Conservation (phyloP, 768 basidiomycete species). For the Butyriboletus loyo region DNA sequence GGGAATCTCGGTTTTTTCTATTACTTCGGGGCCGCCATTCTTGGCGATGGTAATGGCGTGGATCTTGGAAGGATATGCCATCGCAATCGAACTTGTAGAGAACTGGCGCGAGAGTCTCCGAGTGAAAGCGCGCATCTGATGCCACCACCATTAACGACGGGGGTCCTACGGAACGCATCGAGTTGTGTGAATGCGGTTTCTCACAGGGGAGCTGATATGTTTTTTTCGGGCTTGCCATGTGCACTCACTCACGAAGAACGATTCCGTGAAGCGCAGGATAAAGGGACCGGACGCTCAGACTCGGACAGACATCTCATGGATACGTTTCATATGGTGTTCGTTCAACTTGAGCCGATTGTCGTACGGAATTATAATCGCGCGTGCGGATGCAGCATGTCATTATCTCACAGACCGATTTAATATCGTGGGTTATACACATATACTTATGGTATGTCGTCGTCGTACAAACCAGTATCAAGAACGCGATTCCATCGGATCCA, state of each 20-base stretch:
- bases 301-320: too few species aligned
- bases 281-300: too few species aligned
- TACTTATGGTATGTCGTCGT: too few species aligned
- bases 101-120: constrained; percentile 30
- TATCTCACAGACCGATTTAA: too few species aligned
- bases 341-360: too few species aligned
- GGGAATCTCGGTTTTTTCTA: constrained; percentile 63
- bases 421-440: too few species aligned
- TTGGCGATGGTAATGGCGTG: constrained; percentile 70
- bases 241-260: too few species aligned
- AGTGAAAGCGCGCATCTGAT: constrained; percentile 7
- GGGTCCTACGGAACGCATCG: not conserved
- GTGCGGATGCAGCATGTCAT: too few species aligned
- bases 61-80: constrained; percentile 59
- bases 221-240: too few species aligned
- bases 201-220: not conserved
- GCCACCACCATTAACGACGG: not conserved
- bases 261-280: too few species aligned
- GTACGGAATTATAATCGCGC: too few species aligned
- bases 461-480: not conserved
- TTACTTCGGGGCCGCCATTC: constrained; percentile 74
- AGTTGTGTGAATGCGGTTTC: not conserved
- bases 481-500: not conserved
- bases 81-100: constrained; percentile 28
- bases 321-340: too few species aligned